Conservation (phyloP, 2,329 filamentous ascomycete genomes). For the Ophiocordyceps robertsii region DNA sequence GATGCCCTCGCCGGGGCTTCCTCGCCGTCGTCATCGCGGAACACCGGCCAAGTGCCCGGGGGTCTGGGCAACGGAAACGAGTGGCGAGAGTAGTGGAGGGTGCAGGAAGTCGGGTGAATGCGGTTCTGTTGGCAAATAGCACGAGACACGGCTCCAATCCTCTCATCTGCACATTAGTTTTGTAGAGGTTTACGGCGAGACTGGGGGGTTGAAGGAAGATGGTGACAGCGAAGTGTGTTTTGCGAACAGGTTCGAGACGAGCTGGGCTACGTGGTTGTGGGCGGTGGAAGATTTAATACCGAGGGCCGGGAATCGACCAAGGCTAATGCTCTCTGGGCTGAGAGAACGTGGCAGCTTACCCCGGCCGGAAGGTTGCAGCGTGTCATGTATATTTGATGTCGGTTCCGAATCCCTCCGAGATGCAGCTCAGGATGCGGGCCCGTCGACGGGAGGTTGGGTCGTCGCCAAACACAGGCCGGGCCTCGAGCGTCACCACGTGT, state of each 20-base stretch:
- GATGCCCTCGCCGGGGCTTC: slow-evolving; percentile 17
- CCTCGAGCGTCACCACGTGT: too few species aligned
- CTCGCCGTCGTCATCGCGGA: slow-evolving; percentile 10
- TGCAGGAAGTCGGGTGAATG: background rate
- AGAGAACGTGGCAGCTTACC: background rate
- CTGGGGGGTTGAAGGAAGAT: too few species aligned
- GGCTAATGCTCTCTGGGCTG: background rate
- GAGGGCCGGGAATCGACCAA: too few species aligned
- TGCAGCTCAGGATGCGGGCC: background rate
- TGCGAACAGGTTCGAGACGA: too few species aligned
- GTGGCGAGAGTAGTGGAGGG: slow-evolving; percentile 26
- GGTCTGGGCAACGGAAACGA: slow-evolving; percentile 33
- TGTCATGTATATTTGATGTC: slow-evolving; percentile 2
- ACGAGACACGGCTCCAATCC: background rate
- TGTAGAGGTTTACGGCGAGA: too few species aligned
- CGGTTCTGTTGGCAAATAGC: background rate
- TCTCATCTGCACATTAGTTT: background rate
- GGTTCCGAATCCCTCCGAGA: background rate
- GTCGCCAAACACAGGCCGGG: too few species aligned
- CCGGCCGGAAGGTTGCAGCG: background rate
- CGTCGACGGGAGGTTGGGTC: too few species aligned
- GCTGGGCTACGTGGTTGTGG: too few species aligned
- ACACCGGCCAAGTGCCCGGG: slow-evolving; percentile 16
- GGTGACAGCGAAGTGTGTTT: too few species aligned
- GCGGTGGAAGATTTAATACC: too few species aligned